Evolutionary conservation across 169 alveolate species (phyloP), one percentile per base, ranked within the genome.

Genomic region (Plasmodium ovale): DNA sequence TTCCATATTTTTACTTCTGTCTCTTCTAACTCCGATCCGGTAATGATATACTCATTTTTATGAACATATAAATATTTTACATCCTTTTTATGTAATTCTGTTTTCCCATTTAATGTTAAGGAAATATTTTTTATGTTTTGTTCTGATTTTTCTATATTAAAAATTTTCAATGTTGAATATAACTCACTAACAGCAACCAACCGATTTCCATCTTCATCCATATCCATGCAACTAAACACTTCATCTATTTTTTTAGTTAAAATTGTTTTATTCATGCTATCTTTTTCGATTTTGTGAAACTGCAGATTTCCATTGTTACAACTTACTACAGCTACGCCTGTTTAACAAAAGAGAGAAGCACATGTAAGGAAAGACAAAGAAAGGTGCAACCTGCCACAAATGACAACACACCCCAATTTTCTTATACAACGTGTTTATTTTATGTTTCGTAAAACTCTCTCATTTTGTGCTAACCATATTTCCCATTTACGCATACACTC

Each of bases 1-100:
- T 68, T 53, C 79, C 79, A 68, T 25, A 68, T 31, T 14, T 68
- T 68, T 68, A 68, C 79, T 53, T 68, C 79, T 53, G 79, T 68
- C 31, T 68, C 79, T 37, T 68, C 79, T 7, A 68, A 42, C 59
- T 68, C 79, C 21, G 79, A 31, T 35, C 79, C 79, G 5, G 79
- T 68, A 68, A 68, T 31, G 4, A 68, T 68, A 68, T 23, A 68
- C 14, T 58, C 33, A 53, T 21, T 68, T 35, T 68, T 68, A 68
- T 68, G 79, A 39, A 68, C 58, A 53, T 68, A 68, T 16, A 68
- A 31, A 42, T 37, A 68, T 68, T 68, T 68, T 19, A 68, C 79
- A 31, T 68, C 37, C 33, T 37, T 68, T 53, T 68, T 68, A 31
- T 68, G 79, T 12, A 68, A 16, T 42, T 68, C 79, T 31, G 10